Percentiles rank a stretch among this genome's conserved stretches.
Conservation (phyloP, 1,284 basidiomycete genomes). For the Hemileia vastatrix region DNA sequence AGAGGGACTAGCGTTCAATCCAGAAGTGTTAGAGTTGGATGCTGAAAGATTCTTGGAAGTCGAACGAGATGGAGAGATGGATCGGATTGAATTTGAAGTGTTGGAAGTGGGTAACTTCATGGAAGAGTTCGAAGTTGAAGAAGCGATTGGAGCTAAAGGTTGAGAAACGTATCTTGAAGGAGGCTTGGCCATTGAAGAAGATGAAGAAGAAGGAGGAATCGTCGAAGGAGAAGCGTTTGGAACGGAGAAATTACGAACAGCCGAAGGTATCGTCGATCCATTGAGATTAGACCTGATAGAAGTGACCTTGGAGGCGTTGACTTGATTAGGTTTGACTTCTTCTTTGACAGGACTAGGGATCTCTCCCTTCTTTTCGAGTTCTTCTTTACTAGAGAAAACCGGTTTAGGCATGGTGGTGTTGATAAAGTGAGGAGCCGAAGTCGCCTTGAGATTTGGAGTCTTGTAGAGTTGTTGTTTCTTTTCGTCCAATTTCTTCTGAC, state of each 20-base stretch:
- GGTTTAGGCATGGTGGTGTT: constrained; percentile 29
- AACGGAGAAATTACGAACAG: neutral
- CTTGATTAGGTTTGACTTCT: constrained; percentile 23
- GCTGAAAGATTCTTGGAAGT: neutral
- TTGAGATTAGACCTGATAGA: constrained; percentile 19
- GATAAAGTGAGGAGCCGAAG: constrained; percentile 26
- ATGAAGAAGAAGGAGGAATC: neutral
- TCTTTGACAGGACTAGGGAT: neutral
- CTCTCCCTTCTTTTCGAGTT: constrained; percentile 4
- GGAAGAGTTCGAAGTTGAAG: neutral
- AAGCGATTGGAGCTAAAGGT: neutral
- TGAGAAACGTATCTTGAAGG: neutral
- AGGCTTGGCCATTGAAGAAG: neutral
- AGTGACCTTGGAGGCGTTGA: constrained; percentile 26
- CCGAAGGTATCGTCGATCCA: neutral
- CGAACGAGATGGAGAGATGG: neutral
- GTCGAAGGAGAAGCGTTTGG: neutral
- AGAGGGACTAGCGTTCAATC: neutral
- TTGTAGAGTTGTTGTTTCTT: constrained; percentile 15
- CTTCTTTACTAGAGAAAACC: constrained; percentile 26
- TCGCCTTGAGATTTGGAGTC: neutral
- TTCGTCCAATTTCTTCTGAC: constrained; percentile 23
- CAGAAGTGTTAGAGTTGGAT: neutral
- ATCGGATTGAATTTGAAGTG: neutral
- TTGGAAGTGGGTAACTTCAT: neutral